Evolutionary conservation across 2,329 filamentous ascomycete genomes (phyloP), one percentile per base, ranked within the genome.

Genomic region (Ceratocystis papillata): DNA sequence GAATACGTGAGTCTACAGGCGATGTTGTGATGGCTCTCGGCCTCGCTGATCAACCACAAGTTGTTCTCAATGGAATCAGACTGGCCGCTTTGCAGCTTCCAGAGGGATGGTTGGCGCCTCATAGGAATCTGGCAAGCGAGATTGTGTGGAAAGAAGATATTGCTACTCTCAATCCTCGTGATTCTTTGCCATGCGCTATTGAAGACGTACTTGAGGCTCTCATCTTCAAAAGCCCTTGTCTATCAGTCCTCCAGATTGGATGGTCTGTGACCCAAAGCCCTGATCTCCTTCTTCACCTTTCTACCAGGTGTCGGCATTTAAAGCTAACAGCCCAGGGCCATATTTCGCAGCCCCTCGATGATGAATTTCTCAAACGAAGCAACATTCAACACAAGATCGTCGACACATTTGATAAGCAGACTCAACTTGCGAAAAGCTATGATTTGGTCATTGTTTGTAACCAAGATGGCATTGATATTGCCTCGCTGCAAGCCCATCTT

Each of bases 121-220:
- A 81, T 68, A 78, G 76, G 41, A 78, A 78, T 22, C 73, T 83
- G 1, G 81, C 79, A 65, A 79, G 78, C 1, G 73, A 80, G 68
- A 74, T 83, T 62, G 69, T 75, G 1, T 83, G 81, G 81, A 73
- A 77, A 22, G 71, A 77, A 64, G 75, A 80, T 64, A 69, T 72
- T 5, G 65, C 69, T 1, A 75, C 71, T 8, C 68, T 72, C 0
- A 44, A 48, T 5, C 12, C 22, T 17, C 30, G 1, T 37, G 33
- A 37, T 6, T 41, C 30, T 8, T 59, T 25, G 22, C 53, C 25
- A 4, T 17, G 25, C 5, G 12, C 69, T 6, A 64, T 75, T 6
- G 63, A 64, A 1, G 69, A 73, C 0, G 68, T 77, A 12, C 65
- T 79, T 0, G 68, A 70, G 0, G 65, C 75, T 0, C 67, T 77